Evolutionary conservation across 1,139 yeast species (phyloP).

Genomic region (Sugiyamaella japonica): DNA sequence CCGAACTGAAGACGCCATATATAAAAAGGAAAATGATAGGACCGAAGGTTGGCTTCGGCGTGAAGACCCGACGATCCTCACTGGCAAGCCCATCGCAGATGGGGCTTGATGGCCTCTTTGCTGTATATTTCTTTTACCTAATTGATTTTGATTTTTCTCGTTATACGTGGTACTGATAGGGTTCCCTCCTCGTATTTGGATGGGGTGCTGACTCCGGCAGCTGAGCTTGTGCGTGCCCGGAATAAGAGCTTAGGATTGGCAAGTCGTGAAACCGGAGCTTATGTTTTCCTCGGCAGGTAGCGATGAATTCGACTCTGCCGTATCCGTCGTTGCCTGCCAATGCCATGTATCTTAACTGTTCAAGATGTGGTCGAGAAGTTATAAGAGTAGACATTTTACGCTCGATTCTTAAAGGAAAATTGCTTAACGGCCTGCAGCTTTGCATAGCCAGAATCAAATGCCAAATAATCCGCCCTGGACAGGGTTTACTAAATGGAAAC

Average conservation of each 20-base stretch:
- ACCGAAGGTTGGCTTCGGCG: slow-evolving; percentile 28
- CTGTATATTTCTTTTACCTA: no score
- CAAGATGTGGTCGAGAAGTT: slow-evolving; percentile 23
- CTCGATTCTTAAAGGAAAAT: slow-evolving; percentile 18
- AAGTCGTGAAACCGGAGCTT: no score
- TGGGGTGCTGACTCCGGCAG: no score
- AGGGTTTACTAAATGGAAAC: slow-evolving; percentile 8
- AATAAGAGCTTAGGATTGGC: no score
- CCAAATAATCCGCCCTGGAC: slow-evolving; percentile 24
- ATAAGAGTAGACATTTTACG: slow-evolving; percentile 16
- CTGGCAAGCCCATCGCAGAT: background rate
- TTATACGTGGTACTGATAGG: no score
- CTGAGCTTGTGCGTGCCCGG: no score
- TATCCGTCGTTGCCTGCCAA: no score
- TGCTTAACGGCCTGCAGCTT: slow-evolving; percentile 1
- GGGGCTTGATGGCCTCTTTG: no score
- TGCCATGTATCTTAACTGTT: slow-evolving; percentile 26
- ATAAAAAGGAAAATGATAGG: slow-evolving; percentile 15
- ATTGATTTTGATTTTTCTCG: no score
- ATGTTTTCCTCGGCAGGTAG: no score
- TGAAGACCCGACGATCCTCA: slow-evolving; percentile 3
- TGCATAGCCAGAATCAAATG: slow-evolving; percentile 19
- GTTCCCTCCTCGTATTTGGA: no score
- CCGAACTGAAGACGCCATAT: slow-evolving; percentile 13
- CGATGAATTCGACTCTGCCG: no score